These are phyloP conservation scores for Zizania palustris DNA, from an alignment of 202 grass and related monocot species.

Conservation along the genomic window DNA sequence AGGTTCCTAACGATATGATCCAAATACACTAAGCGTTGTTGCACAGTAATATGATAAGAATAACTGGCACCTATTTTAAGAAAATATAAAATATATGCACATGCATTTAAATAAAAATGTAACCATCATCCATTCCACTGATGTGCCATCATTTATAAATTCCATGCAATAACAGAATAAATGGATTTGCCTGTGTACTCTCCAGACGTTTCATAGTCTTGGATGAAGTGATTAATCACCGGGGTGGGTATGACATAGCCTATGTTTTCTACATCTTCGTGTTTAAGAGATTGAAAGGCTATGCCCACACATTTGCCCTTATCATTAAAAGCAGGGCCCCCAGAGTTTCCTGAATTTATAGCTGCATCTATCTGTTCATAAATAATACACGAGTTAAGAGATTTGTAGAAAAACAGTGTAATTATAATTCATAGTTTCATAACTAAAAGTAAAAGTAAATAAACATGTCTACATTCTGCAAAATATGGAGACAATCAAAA, in stretches of 20 bases:
- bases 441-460: neutral
- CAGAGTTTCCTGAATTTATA: conserved; percentile 99
- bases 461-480: conserved; percentile 15
- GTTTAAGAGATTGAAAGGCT: conserved; percentile 99
- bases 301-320: conserved; percentile 90
- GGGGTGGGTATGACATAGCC: conserved; percentile 97
- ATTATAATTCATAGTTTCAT: neutral
- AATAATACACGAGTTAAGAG: conserved; percentile 21
- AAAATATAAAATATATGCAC: neutral
- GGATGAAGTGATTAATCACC: conserved; percentile 94
- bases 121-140: conserved; percentile 11
- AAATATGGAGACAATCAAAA: conserved; percentile 7
- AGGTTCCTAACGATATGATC: neutral
- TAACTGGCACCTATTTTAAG: neutral
- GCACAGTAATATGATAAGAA: neutral
- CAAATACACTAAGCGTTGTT: neutral
- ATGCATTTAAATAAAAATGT: neutral
- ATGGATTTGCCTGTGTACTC: conserved; percentile 71
- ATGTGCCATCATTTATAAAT: neutral
- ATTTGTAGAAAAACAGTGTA: neutral
- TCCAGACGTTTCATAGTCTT: conserved; percentile 85
- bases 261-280: conserved; percentile 99
- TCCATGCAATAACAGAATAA: conserved; percentile 3
- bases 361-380: conserved; percentile 94
- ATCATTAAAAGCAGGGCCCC: conserved; percentile 93